Evolutionary conservation across 208 protist species (phyloP).

Genomic region (Trypanosoma platydactyli): DNA sequence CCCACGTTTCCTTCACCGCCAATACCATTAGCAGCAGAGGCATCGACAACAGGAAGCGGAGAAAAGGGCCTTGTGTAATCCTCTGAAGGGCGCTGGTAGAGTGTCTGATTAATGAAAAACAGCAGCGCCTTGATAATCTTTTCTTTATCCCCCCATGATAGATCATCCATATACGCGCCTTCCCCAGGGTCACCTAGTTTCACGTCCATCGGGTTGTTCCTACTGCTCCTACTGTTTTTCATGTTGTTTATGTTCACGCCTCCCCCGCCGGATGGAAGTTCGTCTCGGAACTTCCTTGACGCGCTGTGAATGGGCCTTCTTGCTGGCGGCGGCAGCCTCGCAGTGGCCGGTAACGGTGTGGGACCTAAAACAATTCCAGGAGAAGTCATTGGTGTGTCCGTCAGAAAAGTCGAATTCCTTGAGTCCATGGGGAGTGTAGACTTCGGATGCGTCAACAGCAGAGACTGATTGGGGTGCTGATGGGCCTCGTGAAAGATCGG

Average conservation of each 20-base stretch:
- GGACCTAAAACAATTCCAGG: background rate
- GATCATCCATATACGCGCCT: constrained; percentile 49
- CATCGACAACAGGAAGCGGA: background rate
- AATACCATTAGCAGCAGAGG: background rate
- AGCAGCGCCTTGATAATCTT: constrained; percentile 84
- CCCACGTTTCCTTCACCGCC: too few species aligned
- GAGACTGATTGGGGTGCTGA: background rate
- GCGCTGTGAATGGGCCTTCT: background rate
- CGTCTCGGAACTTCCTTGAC: too few species aligned
- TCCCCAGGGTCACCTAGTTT: constrained; percentile 21
- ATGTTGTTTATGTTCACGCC: background rate
- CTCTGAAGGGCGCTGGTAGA: constrained; percentile 31
- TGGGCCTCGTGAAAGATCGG: background rate
- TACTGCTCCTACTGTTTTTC: constrained; percentile 6
- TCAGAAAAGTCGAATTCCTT: background rate
- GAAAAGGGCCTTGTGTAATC: background rate
- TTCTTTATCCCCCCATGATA: constrained; percentile 82
- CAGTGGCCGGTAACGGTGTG: background rate
- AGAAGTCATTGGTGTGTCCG: background rate
- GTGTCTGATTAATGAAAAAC: constrained; percentile 81
- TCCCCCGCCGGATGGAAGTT: background rate
- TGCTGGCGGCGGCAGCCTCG: background rate
- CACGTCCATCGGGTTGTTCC: constrained; percentile 10
- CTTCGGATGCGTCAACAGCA: background rate
- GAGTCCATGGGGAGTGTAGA: background rate